Conservation (phyloP, 106 monocot genomes). For the Phalaenopsis equestris region DNA sequence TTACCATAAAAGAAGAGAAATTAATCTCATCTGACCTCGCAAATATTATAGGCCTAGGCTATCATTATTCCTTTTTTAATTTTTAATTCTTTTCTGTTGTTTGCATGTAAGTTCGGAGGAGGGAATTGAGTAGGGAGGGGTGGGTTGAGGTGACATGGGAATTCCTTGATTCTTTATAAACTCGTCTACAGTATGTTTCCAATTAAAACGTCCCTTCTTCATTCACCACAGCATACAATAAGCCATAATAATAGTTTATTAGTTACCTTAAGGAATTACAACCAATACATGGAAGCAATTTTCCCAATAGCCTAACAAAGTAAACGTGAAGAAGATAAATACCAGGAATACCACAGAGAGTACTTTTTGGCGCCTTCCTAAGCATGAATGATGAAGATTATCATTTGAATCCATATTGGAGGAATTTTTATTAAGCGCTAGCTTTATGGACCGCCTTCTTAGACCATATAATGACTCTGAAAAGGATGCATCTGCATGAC, state of each 20-base stretch:
- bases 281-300: not conserved
- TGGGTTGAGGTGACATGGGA: too few species aligned
- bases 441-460: conserved; percentile 57
- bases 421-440: conserved; percentile 21
- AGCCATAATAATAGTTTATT: not conserved
- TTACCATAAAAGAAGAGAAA: not conserved
- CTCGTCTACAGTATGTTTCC: not conserved
- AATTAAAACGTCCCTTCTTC: not conserved
- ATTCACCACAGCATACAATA: not conserved
- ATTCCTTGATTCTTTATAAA: not conserved
- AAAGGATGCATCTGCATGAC: conserved; percentile 85
- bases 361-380: conserved; percentile 71
- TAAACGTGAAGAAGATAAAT: conserved; percentile 11
- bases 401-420: conserved; percentile 38
- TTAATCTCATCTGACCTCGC: too few species aligned
- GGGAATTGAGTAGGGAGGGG: not conserved
- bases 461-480: conserved; percentile 93
- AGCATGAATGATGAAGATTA: conserved; percentile 29
- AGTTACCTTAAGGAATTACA: not conserved
- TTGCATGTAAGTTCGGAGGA: not conserved
- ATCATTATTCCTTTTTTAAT: too few species aligned
- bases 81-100: too few species aligned
- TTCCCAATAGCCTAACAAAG: not conserved
- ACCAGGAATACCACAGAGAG: conserved; percentile 90
- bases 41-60: too few species aligned